Conservation (phyloP, 1,284 basidiomycete species). For the Cerioporus squamosus region DNA sequence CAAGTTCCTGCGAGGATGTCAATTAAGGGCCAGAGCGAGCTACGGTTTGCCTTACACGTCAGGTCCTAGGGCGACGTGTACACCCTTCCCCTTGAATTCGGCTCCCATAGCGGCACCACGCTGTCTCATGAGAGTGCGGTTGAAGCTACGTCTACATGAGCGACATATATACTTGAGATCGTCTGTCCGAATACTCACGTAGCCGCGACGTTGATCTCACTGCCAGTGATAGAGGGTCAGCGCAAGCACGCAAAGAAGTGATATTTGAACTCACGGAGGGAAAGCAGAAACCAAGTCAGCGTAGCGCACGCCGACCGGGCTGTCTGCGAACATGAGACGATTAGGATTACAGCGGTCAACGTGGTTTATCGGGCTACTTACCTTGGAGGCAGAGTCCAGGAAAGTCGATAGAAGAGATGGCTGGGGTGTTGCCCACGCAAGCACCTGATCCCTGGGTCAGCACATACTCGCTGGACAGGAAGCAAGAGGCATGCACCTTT, state of each 20-base stretch:
- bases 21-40: not conserved
- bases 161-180: not conserved
- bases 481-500: conserved; percentile 12
- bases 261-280: conserved; percentile 53
- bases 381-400: conserved; percentile 73
- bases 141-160: conserved; percentile 47
- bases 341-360: not conserved
- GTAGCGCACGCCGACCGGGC: conserved; percentile 65
- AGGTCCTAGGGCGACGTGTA: conserved; percentile 64
- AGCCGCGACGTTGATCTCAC: conserved; percentile 73
- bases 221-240: conserved; percentile 20
- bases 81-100: conserved; percentile 74
- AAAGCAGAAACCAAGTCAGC: conserved; percentile 68
- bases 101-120: conserved; percentile 68
- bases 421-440: conserved; percentile 72
- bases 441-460: conserved; percentile 39
- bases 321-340: conserved; percentile 38
- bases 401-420: conserved; percentile 65
- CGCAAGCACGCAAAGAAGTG: not conserved
- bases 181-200: conserved; percentile 44
- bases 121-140: conserved; percentile 66
- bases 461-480: not conserved
- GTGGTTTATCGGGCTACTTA: conserved; percentile 25
- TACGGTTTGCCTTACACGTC: conserved; percentile 41
- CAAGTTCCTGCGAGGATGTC: conserved; percentile 47